A percentile compares a stretch with the other conserved stretches of the same genome.
These are phyloP conservation scores for Fusarium napiforme DNA, from an alignment of 2,329 filamentous ascomycete genomes.

Conservation along the genomic window DNA sequence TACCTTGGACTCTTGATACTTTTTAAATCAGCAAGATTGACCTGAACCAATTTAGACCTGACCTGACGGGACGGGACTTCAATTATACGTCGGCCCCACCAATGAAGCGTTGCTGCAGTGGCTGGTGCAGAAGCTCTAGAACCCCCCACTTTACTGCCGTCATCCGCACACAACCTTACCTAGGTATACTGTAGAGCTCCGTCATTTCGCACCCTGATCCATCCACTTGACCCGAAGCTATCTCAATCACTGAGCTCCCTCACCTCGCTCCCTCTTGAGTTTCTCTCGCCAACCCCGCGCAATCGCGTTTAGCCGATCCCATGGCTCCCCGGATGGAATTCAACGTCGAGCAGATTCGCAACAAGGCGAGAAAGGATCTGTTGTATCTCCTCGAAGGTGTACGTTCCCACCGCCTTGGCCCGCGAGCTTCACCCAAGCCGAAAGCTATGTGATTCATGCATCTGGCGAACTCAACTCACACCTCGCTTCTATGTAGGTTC, in stretches of 20 bases:
- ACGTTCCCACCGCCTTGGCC: slow-evolving; percentile 60
- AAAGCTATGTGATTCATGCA: neutral
- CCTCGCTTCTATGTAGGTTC: slow-evolving; percentile 70
- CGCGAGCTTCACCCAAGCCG: slow-evolving; percentile 21
- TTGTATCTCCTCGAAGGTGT: slow-evolving; percentile 93
- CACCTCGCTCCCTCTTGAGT: slow-evolving; percentile 30
- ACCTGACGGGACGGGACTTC: neutral
- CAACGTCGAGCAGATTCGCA: slow-evolving; percentile 79
- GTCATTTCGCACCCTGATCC: neutral
- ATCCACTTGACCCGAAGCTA: neutral
- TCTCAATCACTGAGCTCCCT: slow-evolving; percentile 24
- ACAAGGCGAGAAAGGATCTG: slow-evolving; percentile 87
- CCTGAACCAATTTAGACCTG: neutral
- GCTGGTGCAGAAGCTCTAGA: neutral
- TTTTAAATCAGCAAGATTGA: neutral
- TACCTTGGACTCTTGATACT: neutral
- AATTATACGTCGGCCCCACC: neutral
- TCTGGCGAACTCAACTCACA: slow-evolving; percentile 17
- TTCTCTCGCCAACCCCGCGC: slow-evolving; percentile 11
- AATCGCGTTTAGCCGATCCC: slow-evolving; percentile 55
- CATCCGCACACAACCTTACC: slow-evolving; percentile 19
- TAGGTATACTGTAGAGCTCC: slow-evolving; percentile 11
- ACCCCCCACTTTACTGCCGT: slow-evolving; percentile 37
- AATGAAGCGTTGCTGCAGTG: neutral
- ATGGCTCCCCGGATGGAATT: slow-evolving; percentile 80